Evolutionary conservation across 2,329 filamentous ascomycete species (phyloP).

Genomic region (Pseudonectria foliicola): DNA sequence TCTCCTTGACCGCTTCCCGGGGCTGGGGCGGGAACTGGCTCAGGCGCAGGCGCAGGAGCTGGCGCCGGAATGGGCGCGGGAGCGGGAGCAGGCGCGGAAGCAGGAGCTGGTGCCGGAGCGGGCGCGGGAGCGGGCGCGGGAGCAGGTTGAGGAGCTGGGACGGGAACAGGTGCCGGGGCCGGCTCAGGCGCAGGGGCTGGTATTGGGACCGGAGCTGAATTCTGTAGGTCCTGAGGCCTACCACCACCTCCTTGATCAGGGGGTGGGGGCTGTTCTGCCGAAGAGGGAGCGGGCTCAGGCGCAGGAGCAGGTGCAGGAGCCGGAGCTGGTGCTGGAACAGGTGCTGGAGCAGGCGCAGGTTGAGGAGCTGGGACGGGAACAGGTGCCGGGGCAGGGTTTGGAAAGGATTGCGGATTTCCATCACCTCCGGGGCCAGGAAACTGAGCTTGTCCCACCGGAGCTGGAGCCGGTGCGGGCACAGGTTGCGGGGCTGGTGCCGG

Average conservation of each 20-base stretch:
- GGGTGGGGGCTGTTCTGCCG: neutral
- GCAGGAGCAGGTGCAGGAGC: neutral
- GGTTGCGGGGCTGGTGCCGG: neutral
- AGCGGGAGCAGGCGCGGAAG: neutral
- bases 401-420: too few species aligned
- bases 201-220: neutral
- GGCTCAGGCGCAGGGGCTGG: neutral
- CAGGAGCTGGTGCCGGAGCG: neutral
- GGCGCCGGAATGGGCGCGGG: neutral
- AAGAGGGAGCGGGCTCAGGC: neutral
- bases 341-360: neutral
- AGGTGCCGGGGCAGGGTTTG: neutral
- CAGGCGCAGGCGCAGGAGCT: too few species aligned
- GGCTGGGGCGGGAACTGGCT: too few species aligned
- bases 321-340: constrained; percentile 1
- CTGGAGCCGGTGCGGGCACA: neutral
- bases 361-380: neutral
- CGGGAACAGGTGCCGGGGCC: neutral
- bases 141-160: neutral
- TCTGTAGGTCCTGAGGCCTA: neutral
- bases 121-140: too few species aligned
- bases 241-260: neutral
- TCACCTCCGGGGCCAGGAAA: too few species aligned
- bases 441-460: too few species aligned
- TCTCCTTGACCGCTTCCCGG: too few species aligned